Evolutionary conservation across 164 flowering plant species (phyloP), one percentile per base, ranked within the genome.

Genomic region (Pachysandra terminalis): DNA sequence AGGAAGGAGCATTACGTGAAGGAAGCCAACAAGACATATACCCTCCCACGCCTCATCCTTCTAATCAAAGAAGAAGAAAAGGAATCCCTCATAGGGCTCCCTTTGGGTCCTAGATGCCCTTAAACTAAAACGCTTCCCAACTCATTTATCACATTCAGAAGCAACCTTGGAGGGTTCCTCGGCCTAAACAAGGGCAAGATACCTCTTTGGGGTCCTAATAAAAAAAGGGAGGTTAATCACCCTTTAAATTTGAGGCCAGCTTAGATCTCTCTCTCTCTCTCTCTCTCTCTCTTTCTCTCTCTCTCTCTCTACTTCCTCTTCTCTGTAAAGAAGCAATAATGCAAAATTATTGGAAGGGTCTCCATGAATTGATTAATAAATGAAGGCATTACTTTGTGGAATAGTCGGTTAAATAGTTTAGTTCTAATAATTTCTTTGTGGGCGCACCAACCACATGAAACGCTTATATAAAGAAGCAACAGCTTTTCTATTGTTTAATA

Each of bases 21-120:
- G 81, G 85, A 65, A 68, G 80, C 68, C 81, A 80, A 78, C 81
- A 82, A 53, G 89, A 84, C 81, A 83, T 80, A 14, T 82, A 72
- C 73, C 82, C 87, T 66, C 70, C 90, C 73, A 87, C 87, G 76
- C 81, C 86, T 58, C 88, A 3, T 32, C 87, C 23, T 77, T 75
- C 88, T 0, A 83, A 35, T 74, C 68, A 52, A 58, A 58, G 35
- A 4, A 9, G 37, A 15, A 58, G 35, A 13, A 58, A 25, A 19
- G 51, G 64, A 25, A 61, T 40, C n/a, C 64, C 52, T 61, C 64
- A 61, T 40, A 61, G 64, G 63, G 63, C 63, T 17, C 63, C 63
- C n/a, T 60, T 60, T 60, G 63, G 49, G 23, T 60, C 63, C 63
- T 23, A 56, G 9, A 22, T 37, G 6, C 15, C 4, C 45, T 25